Conservation (phyloP, 805 yeast genomes). For the Saturnispora halmiae region DNA sequence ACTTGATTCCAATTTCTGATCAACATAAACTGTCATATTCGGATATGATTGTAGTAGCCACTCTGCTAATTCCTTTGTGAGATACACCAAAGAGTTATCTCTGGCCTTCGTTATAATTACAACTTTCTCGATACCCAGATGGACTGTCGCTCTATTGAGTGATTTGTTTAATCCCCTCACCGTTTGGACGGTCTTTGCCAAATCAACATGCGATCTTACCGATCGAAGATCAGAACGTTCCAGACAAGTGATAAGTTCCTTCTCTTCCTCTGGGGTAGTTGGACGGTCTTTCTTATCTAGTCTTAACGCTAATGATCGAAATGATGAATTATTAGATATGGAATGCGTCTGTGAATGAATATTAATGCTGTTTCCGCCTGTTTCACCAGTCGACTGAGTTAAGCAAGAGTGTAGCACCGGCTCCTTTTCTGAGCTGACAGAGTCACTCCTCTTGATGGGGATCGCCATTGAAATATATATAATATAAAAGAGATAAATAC, state of each 20-base stretch:
- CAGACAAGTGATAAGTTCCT: constrained; percentile 8
- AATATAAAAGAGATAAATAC: constrained; percentile 32
- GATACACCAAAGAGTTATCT: constrained; percentile 64
- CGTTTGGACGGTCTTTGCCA: constrained; percentile 75
- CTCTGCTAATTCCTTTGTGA: constrained; percentile 71
- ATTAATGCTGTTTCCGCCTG: background rate
- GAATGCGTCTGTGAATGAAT: background rate
- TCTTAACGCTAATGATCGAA: no score
- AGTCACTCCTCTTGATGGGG: constrained; percentile 5
- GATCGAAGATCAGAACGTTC: constrained; percentile 34
- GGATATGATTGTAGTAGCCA: constrained; percentile 47
- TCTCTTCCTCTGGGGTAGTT: constrained; percentile 4
- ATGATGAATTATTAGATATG: constrained; percentile 4
- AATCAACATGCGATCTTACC: constrained; percentile 61
- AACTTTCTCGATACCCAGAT: constrained; percentile 57
- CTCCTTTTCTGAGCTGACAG: constrained; percentile 3
- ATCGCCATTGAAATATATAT: constrained; percentile 17
- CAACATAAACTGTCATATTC: constrained; percentile 51
- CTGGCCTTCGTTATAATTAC: constrained; percentile 86
- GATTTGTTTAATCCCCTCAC: constrained; percentile 69
- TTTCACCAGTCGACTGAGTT: background rate
- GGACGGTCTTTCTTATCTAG: no score
- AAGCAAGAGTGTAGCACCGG: constrained; percentile 11
- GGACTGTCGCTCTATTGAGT: constrained; percentile 60
- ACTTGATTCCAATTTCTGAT: constrained; percentile 52